Evolutionary conservation across 2,329 filamentous ascomycete genomes (phyloP), one percentile per base, ranked within the genome.

Genomic region (Emergomyces pasteurianus): DNA sequence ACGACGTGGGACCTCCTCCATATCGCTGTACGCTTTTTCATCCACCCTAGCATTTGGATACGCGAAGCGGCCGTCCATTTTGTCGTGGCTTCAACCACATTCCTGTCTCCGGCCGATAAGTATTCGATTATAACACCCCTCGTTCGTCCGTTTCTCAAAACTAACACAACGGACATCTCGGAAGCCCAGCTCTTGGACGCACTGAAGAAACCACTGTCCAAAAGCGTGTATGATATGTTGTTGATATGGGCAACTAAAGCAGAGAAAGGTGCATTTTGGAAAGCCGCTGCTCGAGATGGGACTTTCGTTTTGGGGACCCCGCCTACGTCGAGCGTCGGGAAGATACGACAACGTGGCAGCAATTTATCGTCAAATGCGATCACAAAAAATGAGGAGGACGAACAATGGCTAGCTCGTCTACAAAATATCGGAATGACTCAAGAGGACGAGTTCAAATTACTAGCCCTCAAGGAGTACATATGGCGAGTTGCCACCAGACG

Each of bases 31-130:
- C 85, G 91, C 3, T 96, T 97, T 68, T 86, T 92, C 14, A 86
- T 96, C 79, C 94, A 99, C 71, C 94, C 94, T 0, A 97, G 96
- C 67, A 79, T 90, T 9, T 99, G 94, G 92, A 92, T 99, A 59
- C 85, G 92, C 43, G 92, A 97, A 75, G 89, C 92, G 10, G 87
- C 92, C 2, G 83, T 88, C 8, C 86, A 92, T 64, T 95, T 96
- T 66, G 78, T 97, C 43, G 85, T 90, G 2, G 85, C 88, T 60
- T 84, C 89, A 0, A 86, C 89, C 1, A 86, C 80, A 61, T 91
- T 87, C 67, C 74, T 97, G 18, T 89, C 89, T 0, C 77, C 83
- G 26, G 90, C 92, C 2, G 92, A 97, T 71, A 83, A 87, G 46
- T 85, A 89, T 68, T 96, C 92, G 64, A 88, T 96, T 63, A 78